Evolutionary conservation across 768 basidiomycete genomes (phyloP), one percentile per base, ranked within the genome.

Genomic region (Candolleomyces eurysporus): DNA sequence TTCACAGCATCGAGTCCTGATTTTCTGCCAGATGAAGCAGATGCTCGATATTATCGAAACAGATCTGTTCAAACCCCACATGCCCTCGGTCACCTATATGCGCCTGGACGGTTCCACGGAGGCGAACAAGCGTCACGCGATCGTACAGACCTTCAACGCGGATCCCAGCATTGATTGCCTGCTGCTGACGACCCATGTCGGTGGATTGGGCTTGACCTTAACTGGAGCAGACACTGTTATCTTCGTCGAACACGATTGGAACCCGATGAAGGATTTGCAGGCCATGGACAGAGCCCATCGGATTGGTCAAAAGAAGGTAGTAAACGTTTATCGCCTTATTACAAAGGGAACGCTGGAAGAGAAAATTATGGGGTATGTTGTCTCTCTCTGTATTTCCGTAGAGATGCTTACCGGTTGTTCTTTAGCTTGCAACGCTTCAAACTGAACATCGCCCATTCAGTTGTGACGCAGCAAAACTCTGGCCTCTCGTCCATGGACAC

Each of bases 221-320:
- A 99, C 97, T 0, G 96, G 97, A 21, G 97, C 97, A 7, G 97
- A 99, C 72, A 99, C 97, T 0, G 97, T 99, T 61, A 97, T 99
- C 64, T 99, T 99, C 68, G 94, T 99, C 57, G 97, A 99, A 72
- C 97, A 99, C 68, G 97, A 99, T 72, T 99, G 97, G 97, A 99
- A 99, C 72, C 97, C 97, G 7, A 97, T 96, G 95, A 98, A 98
- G 73, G 97, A 99, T 78, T 77, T 98, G 6, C 97, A 99, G 71
- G 97, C 97, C 8, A 99, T 99, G 97, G 97, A 99, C 71, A 85
- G 97, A 61, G 97, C 97, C 1, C 97, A 98, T 76, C 89, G 97
- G 58, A 89, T 98, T 42, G 97, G 97, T 6, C 97, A 99, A 77
- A 98, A 97, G 81, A 94, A 95, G 74, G 96, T 98, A 14, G 97